Conservation (phyloP, 805 yeast species). For the Metschnikowia borealis region DNA sequence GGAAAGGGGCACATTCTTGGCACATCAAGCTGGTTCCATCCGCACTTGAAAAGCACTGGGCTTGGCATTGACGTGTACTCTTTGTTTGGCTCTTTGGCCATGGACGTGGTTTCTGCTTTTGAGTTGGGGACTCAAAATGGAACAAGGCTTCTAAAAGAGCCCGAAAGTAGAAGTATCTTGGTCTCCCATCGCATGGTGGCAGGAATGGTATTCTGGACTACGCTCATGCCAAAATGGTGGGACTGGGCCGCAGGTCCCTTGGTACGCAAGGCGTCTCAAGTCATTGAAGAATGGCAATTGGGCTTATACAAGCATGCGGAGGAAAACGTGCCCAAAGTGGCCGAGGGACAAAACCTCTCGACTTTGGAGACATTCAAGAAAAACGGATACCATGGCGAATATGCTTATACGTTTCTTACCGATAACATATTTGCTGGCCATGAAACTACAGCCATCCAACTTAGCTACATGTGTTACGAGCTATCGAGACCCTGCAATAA, state of each 20-base stretch:
- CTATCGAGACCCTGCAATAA: slow-evolving; percentile 48
- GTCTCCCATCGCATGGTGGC: slow-evolving; percentile 48
- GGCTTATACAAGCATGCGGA: slow-evolving; percentile 33
- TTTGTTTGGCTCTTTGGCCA: slow-evolving; percentile 63
- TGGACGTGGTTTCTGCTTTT: slow-evolving; percentile 63
- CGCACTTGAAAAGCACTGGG: slow-evolving; percentile 18
- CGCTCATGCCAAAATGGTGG: slow-evolving; percentile 55
- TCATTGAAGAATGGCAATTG: slow-evolving; percentile 47
- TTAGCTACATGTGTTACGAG: slow-evolving; percentile 57
- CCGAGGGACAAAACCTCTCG: slow-evolving; percentile 20
- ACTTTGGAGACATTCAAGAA: slow-evolving; percentile 34
- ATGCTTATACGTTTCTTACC: slow-evolving; percentile 39
- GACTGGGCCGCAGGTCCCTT: slow-evolving; percentile 41
- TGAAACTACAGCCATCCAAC: slow-evolving; percentile 47
- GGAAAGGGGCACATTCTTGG: slow-evolving; percentile 29
- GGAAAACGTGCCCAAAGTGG: slow-evolving; percentile 22
- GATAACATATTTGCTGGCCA: slow-evolving; percentile 79
- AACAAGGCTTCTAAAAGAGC: slow-evolving; percentile 40
- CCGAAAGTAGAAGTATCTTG: slow-evolving; percentile 35
- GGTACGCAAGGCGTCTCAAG: slow-evolving; percentile 34
- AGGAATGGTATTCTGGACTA: slow-evolving; percentile 63
- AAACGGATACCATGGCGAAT: slow-evolving; percentile 27
- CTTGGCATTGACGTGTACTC: slow-evolving; percentile 53
- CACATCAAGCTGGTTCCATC: slow-evolving; percentile 30
- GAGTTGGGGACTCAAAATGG: slow-evolving; percentile 52